These are phyloP conservation scores for Aspergillus proliferans DNA, from an alignment of 2,329 filamentous ascomycete genomes.

Conservation along the genomic window DNA sequence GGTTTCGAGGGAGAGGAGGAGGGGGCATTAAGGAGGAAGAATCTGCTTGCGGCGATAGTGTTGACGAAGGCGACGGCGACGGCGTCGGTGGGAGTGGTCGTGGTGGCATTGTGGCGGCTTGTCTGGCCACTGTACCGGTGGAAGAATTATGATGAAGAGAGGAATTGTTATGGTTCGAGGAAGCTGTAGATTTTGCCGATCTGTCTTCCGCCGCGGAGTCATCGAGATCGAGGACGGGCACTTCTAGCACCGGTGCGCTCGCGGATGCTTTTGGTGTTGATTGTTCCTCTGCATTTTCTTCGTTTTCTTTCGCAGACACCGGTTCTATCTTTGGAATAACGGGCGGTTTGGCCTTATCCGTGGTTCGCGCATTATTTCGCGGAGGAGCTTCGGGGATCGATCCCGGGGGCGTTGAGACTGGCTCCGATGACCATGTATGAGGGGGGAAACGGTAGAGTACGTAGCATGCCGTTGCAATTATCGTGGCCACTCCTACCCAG, in stretches of 20 bases:
- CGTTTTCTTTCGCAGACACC: not conserved
- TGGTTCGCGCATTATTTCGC: constrained; percentile 11
- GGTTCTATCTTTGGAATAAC: constrained; percentile 1
- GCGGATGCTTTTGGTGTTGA: constrained; percentile 33
- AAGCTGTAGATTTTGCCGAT: constrained; percentile 5
- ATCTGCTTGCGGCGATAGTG: not conserved
- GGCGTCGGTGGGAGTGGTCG: constrained; percentile 8
- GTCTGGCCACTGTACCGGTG: constrained; percentile 2
- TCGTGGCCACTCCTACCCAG: constrained; percentile 33
- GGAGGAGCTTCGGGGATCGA: constrained; percentile 9
- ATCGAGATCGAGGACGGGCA: constrained; percentile 30
- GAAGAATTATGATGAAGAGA: constrained; percentile 1
- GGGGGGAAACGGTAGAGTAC: constrained; percentile 36
- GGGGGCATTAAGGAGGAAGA: constrained; percentile 29
- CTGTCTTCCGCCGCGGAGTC: constrained; percentile 10
- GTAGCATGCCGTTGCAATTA: constrained; percentile 36
- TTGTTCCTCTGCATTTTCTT: constrained; percentile 19
- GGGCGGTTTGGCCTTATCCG: constrained; percentile 25
- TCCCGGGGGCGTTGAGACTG: constrained; percentile 11
- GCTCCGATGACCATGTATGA: constrained; percentile 25
- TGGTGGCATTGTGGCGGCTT: constrained; percentile 6
- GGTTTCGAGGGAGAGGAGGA: constrained; percentile 25
- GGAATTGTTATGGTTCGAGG: constrained; percentile 1
- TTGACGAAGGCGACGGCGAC: not conserved
- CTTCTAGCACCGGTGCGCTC: constrained; percentile 16